Evolutionary conservation across 2,329 filamentous ascomycete genomes (phyloP), one percentile per base, ranked within the genome.

Genomic region (Neospermospora avenae): DNA sequence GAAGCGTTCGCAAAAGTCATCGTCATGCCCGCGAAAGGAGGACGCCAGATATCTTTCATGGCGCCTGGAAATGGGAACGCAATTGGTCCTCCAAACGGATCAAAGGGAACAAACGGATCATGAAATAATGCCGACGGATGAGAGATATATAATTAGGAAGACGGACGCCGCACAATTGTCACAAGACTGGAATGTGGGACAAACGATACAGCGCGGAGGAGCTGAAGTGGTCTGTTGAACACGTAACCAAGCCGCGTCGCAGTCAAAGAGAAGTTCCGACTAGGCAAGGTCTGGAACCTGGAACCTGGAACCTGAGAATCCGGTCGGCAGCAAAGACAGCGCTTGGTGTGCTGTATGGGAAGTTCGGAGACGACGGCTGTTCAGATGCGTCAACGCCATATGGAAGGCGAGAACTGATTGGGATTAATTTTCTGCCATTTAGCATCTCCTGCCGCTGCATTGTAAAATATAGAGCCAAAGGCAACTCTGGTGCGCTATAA

Each of bases 1-100:
- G 69, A 70, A 60, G 68, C 68, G 3, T 72, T 72, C 53, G 70
- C 70, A 10, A 71, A 69, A 59, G 69, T 72, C 7, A 71, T 72
- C 24, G 70, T 69, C 25, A 70, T 70, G 68, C 70, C 70, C 10
- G 67, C 66, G 2, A 72, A 66, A 56, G 62, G 64, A 39, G 64
- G 59, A 6, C 58, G 68, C 22, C 64, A 69, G 35, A 64, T 69
- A 24, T 68, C 69, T 3, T 68, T 68, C 44, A 60, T 70, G 51
- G 51, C 59, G 13, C 62, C 65, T 44, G 41, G 44, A 6, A 55
- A 55, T 35, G 58, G 57, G 34, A 49, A 35, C 34, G 51, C 42
- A n/a, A 57, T 51, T 39, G 48, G 34, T 7, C 4, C 53, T 11
- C n/a, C 20, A 14, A 57, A 55, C 22, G 58, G 46, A 37, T 5